Conservation (phyloP, 2,329 filamentous ascomycete genomes). For the Diaporthe eres region DNA sequence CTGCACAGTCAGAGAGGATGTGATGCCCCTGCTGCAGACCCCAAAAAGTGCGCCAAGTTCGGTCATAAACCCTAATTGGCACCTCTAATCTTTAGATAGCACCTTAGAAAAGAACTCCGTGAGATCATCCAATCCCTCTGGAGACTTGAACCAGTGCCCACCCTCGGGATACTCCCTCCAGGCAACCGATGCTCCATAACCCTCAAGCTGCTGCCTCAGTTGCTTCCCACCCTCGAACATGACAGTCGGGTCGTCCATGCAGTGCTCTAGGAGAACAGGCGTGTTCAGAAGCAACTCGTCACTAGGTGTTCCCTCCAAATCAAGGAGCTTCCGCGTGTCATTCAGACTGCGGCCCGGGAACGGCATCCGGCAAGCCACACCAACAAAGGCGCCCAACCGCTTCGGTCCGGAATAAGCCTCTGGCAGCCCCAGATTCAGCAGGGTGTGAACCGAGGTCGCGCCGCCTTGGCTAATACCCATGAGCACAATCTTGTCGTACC, state of each 20-base stretch:
- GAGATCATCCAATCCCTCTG: slow-evolving; percentile 58
- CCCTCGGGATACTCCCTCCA: slow-evolving; percentile 59
- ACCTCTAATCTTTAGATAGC: not conserved
- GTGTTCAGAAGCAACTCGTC: slow-evolving; percentile 56
- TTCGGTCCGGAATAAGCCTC: not conserved
- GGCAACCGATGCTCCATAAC: slow-evolving; percentile 54
- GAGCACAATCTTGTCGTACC: slow-evolving; percentile 57
- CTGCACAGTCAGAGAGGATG: not conserved
- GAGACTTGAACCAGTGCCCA: slow-evolving; percentile 61
- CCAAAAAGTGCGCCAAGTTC: not conserved
- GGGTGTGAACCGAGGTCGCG: too few species aligned
- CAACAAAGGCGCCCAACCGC: slow-evolving; percentile 54
- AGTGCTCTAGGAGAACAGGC: slow-evolving; percentile 62
- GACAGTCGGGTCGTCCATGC: slow-evolving; percentile 59
- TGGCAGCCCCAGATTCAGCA: slow-evolving; percentile 53
- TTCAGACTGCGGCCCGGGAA: slow-evolving; percentile 29
- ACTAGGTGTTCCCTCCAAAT: slow-evolving; percentile 46
- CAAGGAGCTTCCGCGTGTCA: slow-evolving; percentile 52
- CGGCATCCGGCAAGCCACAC: slow-evolving; percentile 50
- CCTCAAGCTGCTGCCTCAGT: slow-evolving; percentile 51
- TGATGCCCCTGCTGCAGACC: not conserved
- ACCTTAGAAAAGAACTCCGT: slow-evolving; percentile 51
- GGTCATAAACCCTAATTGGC: not conserved
- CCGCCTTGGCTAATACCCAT: slow-evolving; percentile 63
- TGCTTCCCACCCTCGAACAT: slow-evolving; percentile 53